Evolutionary conservation across 2,329 filamentous ascomycete species (phyloP), one percentile per base, ranked within the genome.

Genomic region (Rhytidhysteron rufulum): DNA sequence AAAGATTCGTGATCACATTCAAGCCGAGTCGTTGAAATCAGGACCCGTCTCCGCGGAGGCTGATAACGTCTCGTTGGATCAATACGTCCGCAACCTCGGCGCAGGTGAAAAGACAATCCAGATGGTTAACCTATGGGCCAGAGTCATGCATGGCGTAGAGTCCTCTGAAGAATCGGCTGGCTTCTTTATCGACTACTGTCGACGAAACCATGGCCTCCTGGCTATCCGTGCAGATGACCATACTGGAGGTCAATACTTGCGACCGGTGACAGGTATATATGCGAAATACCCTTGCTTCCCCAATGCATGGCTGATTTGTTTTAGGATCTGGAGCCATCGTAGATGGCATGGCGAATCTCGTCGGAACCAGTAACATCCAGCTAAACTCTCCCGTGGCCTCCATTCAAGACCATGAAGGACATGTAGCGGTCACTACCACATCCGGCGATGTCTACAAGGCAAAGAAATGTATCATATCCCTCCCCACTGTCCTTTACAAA

Each of bases 161-260:
- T 68, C 75, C 0, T 43, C 40, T 1, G 74, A 79, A 10, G 50
- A 78, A 4, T 73, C 68, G 5, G 75, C 77, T 0, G 52, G 76
- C 2, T 80, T 62, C 50, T 78, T 81, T 48, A 61, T 82, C 17
- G 66, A 77, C 49, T 79, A 81, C 58, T 74, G 72, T 64, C 72
- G 70, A 47, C 69, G 66, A 9, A 73, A 73, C 3, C 70, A 70
- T 4, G 78, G 79, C 0, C 58, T 80, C 2, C 42, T 75, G 42
- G 61, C 69, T 31, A 75, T 80, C 68, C 64, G 73, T 0, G 76
- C 74, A 1, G 77, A 80, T 48, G 51, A 62, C 17, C 71, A 74
- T 41, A 50, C 68, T 31, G 78, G 78, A 4, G 78, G 71, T 0
- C 75, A 80, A 47, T 68, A 77, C 48, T 62, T 80, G 7, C 67